Conservation (phyloP, 805 yeast species). For the Candida dendrica region DNA sequence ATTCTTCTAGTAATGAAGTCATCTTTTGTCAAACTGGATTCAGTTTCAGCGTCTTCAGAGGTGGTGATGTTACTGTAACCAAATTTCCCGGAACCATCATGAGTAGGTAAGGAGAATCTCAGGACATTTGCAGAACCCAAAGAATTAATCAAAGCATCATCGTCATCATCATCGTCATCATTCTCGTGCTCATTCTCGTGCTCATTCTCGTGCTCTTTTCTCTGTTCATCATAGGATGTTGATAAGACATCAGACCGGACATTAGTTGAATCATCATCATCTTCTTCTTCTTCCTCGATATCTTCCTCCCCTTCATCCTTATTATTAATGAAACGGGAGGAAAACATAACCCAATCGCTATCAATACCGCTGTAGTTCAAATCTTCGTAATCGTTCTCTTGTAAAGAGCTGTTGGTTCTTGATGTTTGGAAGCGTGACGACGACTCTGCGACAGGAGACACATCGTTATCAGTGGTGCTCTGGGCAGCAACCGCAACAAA, state of each 20-base stretch:
- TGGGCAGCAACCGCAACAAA: background rate
- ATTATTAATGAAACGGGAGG: constrained; percentile 7
- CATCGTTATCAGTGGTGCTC: background rate
- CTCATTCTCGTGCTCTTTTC: background rate
- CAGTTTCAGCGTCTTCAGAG: constrained; percentile 2
- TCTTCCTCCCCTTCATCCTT: background rate
- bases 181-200: background rate
- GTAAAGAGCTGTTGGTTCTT: background rate
- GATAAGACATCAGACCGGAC: constrained; percentile 10
- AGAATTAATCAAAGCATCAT: constrained; percentile 20
- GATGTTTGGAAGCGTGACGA: background rate
- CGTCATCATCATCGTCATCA: constrained; percentile 15
- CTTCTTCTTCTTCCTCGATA: constrained; percentile 1
- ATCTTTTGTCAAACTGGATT: constrained; percentile 7
- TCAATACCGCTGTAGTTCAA: constrained; percentile 8
- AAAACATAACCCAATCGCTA: constrained; percentile 21
- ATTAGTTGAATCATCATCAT: background rate
- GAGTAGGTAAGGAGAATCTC: constrained; percentile 12
- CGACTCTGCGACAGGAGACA: background rate
- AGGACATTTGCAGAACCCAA: constrained; percentile 8
- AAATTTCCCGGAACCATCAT: constrained; percentile 12
- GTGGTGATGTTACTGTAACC: background rate
- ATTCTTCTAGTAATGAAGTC: constrained; percentile 19
- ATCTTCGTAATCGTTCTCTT: background rate
- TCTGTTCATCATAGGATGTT: background rate